phyloP scores from a whole-genome alignment of 257 asterid species.

The Echium plantagineum region DNA sequence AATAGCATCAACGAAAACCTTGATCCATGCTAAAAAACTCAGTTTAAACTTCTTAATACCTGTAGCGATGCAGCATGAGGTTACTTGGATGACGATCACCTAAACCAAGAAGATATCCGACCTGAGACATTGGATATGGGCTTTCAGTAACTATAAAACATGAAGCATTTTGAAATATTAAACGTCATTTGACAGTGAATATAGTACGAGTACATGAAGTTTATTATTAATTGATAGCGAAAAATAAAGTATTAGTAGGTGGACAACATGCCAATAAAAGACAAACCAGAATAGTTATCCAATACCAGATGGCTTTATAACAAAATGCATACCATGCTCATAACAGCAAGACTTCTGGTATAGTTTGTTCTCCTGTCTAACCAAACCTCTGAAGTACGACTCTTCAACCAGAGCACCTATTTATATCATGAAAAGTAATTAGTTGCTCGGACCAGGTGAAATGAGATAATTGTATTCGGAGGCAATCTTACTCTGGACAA shows the following conservation, averaged over 20 bases:
- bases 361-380: constrained; percentile 94
- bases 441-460: neutral
- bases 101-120: constrained; percentile 93
- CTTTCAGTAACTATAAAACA: constrained; percentile 1
- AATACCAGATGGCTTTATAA: constrained; percentile 3
- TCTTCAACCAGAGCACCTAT: constrained; percentile 96
- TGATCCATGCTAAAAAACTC: neutral
- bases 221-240: too few species aligned
- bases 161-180: neutral
- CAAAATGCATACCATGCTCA: constrained; percentile 78
- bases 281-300: neutral
- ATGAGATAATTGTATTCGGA: neutral
- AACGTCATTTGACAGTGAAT: neutral
- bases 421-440: constrained; percentile 10
- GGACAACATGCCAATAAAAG: neutral
- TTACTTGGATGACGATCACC: constrained; percentile 99
- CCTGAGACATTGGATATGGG: constrained; percentile 37
- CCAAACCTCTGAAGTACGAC: constrained; percentile 99
- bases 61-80: constrained; percentile 94
- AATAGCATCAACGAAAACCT: constrained; percentile 10
- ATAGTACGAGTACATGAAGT: neutral
- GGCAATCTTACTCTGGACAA: constrained; percentile 62
- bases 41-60: constrained; percentile 29
- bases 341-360: constrained; percentile 97
- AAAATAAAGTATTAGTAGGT: neutral